phyloP scores from a whole-genome alignment of 192 early-diverging fungal genomes.

The Umbelopsis isabellina region DNA sequence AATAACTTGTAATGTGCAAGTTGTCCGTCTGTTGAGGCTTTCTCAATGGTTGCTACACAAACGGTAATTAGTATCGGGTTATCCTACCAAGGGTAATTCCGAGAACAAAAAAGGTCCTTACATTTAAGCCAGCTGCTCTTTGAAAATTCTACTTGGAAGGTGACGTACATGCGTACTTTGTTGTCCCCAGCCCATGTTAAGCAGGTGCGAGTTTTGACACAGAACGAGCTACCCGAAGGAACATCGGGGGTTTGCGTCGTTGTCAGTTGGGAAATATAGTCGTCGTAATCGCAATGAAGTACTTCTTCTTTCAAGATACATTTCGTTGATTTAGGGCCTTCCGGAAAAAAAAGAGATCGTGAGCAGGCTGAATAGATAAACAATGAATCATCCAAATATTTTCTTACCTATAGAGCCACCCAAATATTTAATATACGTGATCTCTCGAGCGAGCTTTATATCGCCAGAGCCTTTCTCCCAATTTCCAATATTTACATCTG shows the following conservation, averaged over 20 bases:
- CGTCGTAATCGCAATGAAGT: slow-evolving; percentile 49
- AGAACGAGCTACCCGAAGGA: slow-evolving; percentile 56
- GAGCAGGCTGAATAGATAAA: neutral
- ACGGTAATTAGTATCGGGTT: neutral
- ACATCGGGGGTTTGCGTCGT: slow-evolving; percentile 63
- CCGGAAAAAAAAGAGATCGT: neutral
- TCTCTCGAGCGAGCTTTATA: slow-evolving; percentile 19
- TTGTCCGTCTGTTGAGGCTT: slow-evolving; percentile 52
- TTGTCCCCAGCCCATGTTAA: slow-evolving; percentile 50
- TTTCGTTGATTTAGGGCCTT: slow-evolving; percentile 47
- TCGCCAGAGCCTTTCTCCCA: slow-evolving; percentile 25
- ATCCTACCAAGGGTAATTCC: neutral
- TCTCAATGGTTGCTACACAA: slow-evolving; percentile 53
- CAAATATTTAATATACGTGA: slow-evolving; percentile 41
- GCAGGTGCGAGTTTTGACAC: slow-evolving; percentile 54
- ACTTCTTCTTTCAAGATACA: slow-evolving; percentile 54
- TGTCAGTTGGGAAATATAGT: slow-evolving; percentile 48
- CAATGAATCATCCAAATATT: neutral
- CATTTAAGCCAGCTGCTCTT: slow-evolving; percentile 57
- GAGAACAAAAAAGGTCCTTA: slow-evolving; percentile 23
- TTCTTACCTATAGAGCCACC: slow-evolving; percentile 35
- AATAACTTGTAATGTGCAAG: slow-evolving; percentile 47
- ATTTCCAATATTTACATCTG: slow-evolving; percentile 35
- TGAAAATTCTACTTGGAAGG: slow-evolving; percentile 52
- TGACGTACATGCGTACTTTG: slow-evolving; percentile 46